Percentiles rank a stretch among this genome's conserved stretches.
phyloP scores from a whole-genome alignment of 228 moss, liverwort and hornwort species.

The Sphagnum magellanicum region DNA sequence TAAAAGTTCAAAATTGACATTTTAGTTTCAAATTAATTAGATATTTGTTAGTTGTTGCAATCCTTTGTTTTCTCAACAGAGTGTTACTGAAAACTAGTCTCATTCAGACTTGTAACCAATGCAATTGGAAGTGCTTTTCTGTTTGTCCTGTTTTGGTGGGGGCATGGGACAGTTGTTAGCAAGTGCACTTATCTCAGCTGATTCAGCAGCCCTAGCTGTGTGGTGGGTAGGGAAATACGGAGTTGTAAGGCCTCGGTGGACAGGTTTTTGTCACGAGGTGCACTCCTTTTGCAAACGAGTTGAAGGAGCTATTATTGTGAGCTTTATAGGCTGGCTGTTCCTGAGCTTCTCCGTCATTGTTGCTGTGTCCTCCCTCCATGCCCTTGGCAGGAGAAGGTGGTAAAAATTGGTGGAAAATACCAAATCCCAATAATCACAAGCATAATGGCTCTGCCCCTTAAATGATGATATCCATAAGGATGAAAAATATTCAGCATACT shows the following conservation, averaged over 20 bases:
- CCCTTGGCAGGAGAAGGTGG: conserved; percentile 14
- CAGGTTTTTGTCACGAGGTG: conserved; percentile 19
- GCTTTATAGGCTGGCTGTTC: conserved; percentile 30
- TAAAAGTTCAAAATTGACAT: no score
- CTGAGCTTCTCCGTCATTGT: conserved; percentile 30
- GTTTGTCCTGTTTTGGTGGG: no score
- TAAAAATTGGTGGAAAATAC: not conserved
- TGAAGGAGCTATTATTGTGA: conserved; percentile 44
- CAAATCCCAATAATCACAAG: no score
- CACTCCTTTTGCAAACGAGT: conserved; percentile 32
- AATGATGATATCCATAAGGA: no score
- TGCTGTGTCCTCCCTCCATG: conserved; percentile 37
- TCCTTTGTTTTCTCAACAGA: no score
- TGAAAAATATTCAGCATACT: no score
- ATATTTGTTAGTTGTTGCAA: no score
- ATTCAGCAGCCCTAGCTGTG: conserved; percentile 38
- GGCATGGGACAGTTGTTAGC: conserved; percentile 17
- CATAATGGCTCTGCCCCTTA: no score
- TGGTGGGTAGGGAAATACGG: conserved; percentile 37
- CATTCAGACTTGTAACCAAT: no score
- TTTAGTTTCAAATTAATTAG: no score
- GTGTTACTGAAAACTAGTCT: no score
- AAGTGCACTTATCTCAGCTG: conserved; percentile 35
- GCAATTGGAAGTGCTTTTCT: no score
- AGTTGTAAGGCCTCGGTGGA: conserved; percentile 18